phyloP scores from a whole-genome alignment of 1,139 yeast genomes.

The Yamadazyma trypodendri region DNA sequence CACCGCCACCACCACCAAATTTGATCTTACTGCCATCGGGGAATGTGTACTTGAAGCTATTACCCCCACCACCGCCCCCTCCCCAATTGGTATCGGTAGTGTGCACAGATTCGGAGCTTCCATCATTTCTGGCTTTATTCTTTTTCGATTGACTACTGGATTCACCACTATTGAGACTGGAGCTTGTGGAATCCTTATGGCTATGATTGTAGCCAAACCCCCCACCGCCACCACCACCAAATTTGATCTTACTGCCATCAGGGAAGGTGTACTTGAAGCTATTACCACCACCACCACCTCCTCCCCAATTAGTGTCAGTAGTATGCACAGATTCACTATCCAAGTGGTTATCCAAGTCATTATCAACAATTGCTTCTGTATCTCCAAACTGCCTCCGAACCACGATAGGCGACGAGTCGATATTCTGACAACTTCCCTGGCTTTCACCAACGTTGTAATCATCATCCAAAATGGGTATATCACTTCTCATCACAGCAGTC shows the following conservation, averaged over 20 bases:
- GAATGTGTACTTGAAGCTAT: constrained; percentile 20
- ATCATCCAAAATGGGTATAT: constrained; percentile 6
- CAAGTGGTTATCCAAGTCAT: constrained; percentile 4
- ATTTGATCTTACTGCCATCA: constrained; percentile 22
- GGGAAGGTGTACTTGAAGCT: constrained; percentile 23
- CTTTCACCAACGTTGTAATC: not conserved
- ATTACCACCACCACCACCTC: constrained; percentile 29
- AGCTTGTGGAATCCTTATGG: constrained; percentile 1
- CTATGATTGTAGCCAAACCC: constrained; percentile 18
- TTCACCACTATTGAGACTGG: not conserved
- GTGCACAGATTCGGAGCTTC: constrained; percentile 7
- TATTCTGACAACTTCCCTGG: not conserved
- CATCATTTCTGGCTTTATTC: not conserved
- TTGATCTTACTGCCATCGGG: constrained; percentile 24
- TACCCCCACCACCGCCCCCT: constrained; percentile 28
- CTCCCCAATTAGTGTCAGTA: constrained; percentile 21
- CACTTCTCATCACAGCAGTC: constrained; percentile 21
- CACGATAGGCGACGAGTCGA: constrained; percentile 1
- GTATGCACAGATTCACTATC: constrained; percentile 9
- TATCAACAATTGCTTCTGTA: not conserved
- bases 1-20: constrained; percentile 31
- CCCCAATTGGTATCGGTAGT: constrained; percentile 19
- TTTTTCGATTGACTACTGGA: not conserved
- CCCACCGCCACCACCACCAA: constrained; percentile 32
- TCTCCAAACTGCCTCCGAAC: not conserved